Percentiles rank a stretch among this genome's conserved stretches.
These are phyloP conservation scores for Ogataea dorogensis DNA, from an alignment of 805 yeast genomes.

Conservation along the genomic window DNA sequence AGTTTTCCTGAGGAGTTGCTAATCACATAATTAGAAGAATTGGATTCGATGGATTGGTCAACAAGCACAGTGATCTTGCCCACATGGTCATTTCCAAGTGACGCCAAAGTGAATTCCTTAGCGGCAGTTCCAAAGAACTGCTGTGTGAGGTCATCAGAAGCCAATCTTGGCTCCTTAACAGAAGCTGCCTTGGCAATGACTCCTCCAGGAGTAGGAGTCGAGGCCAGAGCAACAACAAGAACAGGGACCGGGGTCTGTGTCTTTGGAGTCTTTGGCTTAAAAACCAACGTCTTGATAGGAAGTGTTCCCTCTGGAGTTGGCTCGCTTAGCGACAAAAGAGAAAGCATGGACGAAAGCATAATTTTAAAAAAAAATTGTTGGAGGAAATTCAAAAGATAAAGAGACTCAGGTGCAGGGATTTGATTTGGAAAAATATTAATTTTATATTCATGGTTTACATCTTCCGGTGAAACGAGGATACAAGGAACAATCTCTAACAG, in stretches of 20 bases:
- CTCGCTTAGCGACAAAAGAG: conserved; percentile 60
- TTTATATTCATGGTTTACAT: conserved; percentile 74
- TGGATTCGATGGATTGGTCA: conserved; percentile 48
- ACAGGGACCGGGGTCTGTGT: conserved; percentile 76
- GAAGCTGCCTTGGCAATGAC: conserved; percentile 63
- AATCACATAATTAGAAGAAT: conserved; percentile 42
- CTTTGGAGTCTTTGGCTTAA: conserved; percentile 90
- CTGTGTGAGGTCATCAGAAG: conserved; percentile 73
- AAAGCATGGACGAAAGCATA: conserved; percentile 58
- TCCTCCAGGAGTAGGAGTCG: conserved; percentile 68
- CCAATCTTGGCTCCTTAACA: conserved; percentile 84
- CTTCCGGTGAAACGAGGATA: conserved; percentile 98
- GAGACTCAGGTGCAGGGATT: neutral
- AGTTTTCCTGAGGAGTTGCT: conserved; percentile 54
- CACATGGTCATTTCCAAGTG: conserved; percentile 41
- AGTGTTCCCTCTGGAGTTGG: conserved; percentile 50
- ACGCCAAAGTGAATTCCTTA: conserved; percentile 61
- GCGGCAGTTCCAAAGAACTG: conserved; percentile 58
- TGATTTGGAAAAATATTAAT: conserved; percentile 1
- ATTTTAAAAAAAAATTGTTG: conserved; percentile 6
- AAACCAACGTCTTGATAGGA: conserved; percentile 72
- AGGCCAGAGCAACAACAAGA: conserved; percentile 69
- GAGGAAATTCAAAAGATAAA: conserved; percentile 2
- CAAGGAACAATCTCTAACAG: conserved; percentile 96
- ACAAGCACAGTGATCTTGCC: conserved; percentile 60